Evolutionary conservation across 2,329 filamentous ascomycete genomes (phyloP), one percentile per base, ranked within the genome.

Genomic region (Xylaria sp.): DNA sequence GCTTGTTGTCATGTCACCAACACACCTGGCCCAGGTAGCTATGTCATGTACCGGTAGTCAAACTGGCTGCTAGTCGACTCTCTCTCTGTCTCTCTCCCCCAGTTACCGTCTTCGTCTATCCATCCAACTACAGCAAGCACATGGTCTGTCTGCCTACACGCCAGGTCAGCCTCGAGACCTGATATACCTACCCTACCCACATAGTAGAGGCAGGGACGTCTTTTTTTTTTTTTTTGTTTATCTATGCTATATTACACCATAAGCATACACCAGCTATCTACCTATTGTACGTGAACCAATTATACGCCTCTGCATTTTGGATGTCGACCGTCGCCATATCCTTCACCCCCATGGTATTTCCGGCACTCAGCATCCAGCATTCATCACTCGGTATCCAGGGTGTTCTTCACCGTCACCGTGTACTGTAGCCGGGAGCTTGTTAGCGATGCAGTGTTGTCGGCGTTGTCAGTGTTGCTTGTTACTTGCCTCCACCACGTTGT

Each of bases 1-100:
- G 50, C 44, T 55, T 64, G 50, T 49, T 57, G 53, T 36, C 63
- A 61, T 64, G 65, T 65, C 61, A 60, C 61, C 55, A 55, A 59
- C 60, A 50, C 60, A 33, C 45, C 42, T 44, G 7, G 7, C 42
- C 42, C 7, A n/a, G n/a, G n/a, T n/a, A n/a, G 55, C 33, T 5
- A 10, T 50, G 15, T n/a, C 36, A 11, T 42, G 11, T 44, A 55
- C 5, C 36, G 38, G 59, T 54, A 33, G 17, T n/a, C n/a, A n/a
- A n/a, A 31, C 42, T 47, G 61, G n/a, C 29, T 50, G 36, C 36
- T 64, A 47, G 15, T 62, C 42, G 44, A 56, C 50, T 29, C 36
- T 38, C 38, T 25, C 22, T n/a, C n/a, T n/a, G n/a, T n/a, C n/a
- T n/a, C n/a, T n/a, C n/a, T n/a, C n/a, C n/a, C n/a, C n/a, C 55